Conservation (phyloP, 2,329 filamentous ascomycete genomes). For the Alternaria solani region DNA sequence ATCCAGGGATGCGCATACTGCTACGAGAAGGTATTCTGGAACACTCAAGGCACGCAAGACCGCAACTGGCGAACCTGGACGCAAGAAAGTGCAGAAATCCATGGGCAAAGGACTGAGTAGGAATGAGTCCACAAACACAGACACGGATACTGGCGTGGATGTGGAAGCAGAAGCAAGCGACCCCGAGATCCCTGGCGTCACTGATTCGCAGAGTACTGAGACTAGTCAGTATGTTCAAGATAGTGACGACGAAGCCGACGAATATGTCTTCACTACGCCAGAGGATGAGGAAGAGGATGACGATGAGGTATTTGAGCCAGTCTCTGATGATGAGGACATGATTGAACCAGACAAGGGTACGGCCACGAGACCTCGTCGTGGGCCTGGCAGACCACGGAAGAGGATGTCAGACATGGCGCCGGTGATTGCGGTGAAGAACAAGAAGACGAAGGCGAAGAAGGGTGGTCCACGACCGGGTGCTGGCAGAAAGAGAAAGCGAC, state of each 20-base stretch:
- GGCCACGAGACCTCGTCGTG: neutral
- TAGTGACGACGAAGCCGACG: slow-evolving; percentile 21
- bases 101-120: neutral
- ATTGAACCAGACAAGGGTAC: neutral
- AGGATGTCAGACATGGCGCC: slow-evolving; percentile 2
- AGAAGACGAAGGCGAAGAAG: slow-evolving; percentile 10
- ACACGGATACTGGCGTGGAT: slow-evolving; percentile 1
- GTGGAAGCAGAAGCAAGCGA: neutral
- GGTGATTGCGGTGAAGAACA: slow-evolving; percentile 5
- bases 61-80: neutral
- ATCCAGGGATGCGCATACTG: neutral
- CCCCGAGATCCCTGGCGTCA: neutral
- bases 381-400: slow-evolving; percentile 1
- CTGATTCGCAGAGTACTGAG: slow-evolving; percentile 6
- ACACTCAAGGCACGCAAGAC: slow-evolving; percentile 20
- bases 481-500: slow-evolving; percentile 25
- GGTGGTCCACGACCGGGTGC: slow-evolving; percentile 15
- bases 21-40: neutral
- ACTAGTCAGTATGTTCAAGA: slow-evolving; percentile 16
- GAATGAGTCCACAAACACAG: slow-evolving; percentile 7
- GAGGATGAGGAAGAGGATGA: neutral
- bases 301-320: neutral
- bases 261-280: slow-evolving; percentile 7
- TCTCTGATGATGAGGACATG: neutral
- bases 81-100: neutral